Base-by-base conservation (phyloP, 106 monocot genomes). In the Alisma plantagoaquatica region DNA sequence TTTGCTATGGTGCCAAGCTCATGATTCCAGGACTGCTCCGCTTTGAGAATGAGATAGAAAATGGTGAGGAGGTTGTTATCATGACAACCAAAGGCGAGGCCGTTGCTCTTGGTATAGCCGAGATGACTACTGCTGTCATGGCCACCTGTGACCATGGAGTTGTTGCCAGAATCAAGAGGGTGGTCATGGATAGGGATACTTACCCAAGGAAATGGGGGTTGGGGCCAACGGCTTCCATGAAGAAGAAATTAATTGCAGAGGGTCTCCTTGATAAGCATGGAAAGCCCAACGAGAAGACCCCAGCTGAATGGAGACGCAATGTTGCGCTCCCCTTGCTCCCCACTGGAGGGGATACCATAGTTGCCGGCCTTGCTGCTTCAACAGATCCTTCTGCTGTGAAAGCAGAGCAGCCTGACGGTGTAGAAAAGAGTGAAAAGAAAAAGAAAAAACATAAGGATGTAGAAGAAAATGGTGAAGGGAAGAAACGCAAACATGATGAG, bases 1-100 rank as follows among this genome's bases (percentile, higher is more conserved):
- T 92, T 2, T 92, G 92, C 41, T 92, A 92, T 14, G 92, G 92
- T 26, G 92, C 92, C 0, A 92, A 92, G 65, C 41, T 92, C 28
- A 92, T 92, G 92, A 76, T 92, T 27, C 92, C 92, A 1, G 86
- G 92, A 21, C 56, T 92, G 38, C 59, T 92, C 50, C 56, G 92
- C 61, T 92, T 82, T 47, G 92, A 92, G 65, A 87, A 87, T 57
- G 92, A 77, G 25, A 83, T 86, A n/a, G 92, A 92, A 56, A 76
- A 59, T 17, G 92, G 86, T 9, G 86, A 92, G 61, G 92, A 92
- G 60, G 79, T 92, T 3, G 92, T 92, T 20, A 50, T 92, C 23
- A 92, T 92, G 76, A 92, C 92, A 6, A 92, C 92, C 1, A 92
- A 92, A 49, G 92, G 92, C 1, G 92, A 92, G 64, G 92, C 92